Conservation (phyloP, 2,329 filamentous ascomycete genomes). For the Fusarium anguioides region DNA sequence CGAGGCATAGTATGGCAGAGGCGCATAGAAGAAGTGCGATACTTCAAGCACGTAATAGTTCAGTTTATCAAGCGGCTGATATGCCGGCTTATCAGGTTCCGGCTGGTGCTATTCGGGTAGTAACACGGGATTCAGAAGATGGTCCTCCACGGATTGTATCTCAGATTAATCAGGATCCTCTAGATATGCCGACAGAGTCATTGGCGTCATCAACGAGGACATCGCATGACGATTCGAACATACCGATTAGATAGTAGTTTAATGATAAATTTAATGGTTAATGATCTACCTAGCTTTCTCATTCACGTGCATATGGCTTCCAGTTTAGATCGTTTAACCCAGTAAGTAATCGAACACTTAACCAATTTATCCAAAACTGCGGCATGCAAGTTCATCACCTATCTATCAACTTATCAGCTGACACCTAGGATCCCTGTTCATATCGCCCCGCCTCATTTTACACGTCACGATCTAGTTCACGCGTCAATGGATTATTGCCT, state of each 20-base stretch:
- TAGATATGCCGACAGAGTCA: conserved; percentile 2
- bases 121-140: too few relatives aligned
- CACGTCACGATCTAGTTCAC: neutral
- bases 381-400: too few relatives aligned
- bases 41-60: neutral
- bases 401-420: neutral
- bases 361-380: too few relatives aligned
- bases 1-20: neutral
- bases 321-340: too few relatives aligned
- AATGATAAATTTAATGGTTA: too few relatives aligned
- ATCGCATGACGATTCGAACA: neutral
- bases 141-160: neutral
- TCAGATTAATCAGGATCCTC: conserved; percentile 1
- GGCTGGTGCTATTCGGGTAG: neutral
- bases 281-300: too few relatives aligned
- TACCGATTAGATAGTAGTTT: neutral
- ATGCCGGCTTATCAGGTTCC: neutral
- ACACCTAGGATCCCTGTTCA: neutral
- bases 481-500: neutral
- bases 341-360: too few relatives aligned
- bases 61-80: neutral
- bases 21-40: neutral
- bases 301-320: too few relatives aligned
- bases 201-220: neutral
- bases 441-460: neutral